Conservation (phyloP, 257 asterid species). For the Rhazya stricta region DNA sequence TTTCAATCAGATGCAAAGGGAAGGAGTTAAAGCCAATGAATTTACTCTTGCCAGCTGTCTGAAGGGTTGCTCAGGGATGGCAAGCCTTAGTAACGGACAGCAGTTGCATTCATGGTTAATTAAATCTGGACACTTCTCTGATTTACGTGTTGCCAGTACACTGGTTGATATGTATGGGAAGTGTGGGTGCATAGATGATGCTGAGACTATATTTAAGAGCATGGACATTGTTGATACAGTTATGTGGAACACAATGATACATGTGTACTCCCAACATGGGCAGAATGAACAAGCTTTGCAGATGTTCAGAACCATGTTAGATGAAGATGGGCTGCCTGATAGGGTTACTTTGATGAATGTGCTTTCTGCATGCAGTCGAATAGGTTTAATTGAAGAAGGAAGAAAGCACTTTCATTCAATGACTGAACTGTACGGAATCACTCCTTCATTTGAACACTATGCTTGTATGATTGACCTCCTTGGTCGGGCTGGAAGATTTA, state of each 20-base stretch:
- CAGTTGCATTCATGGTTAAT: constrained; percentile 61
- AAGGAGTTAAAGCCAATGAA: constrained; percentile 56
- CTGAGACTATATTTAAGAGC: constrained; percentile 51
- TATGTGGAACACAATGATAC: constrained; percentile 80
- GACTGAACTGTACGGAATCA: constrained; percentile 41
- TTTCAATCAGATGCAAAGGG: constrained; percentile 67
- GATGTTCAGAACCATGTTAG: constrained; percentile 50
- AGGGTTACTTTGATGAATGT: constrained; percentile 58
- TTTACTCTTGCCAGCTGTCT: constrained; percentile 69
- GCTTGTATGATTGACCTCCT: constrained; percentile 81
- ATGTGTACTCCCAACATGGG: constrained; percentile 71
- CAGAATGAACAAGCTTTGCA: constrained; percentile 57
- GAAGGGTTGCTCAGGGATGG: constrained; percentile 55
- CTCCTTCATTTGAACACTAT: constrained; percentile 63
- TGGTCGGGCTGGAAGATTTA: constrained; percentile 68
- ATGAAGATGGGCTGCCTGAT: constrained; percentile 45
- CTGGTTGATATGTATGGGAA: constrained; percentile 75
- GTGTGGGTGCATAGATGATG: constrained; percentile 68
- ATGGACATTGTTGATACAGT: constrained; percentile 44
- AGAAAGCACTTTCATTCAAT: constrained; percentile 47
- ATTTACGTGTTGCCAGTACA: constrained; percentile 54
- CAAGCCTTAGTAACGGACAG: constrained; percentile 60
- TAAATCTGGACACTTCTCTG: constrained; percentile 48
- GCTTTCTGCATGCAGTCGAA: constrained; percentile 83
- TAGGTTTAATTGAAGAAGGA: constrained; percentile 75